phyloP scores from a whole-genome alignment of 306 rosid species.

The Delonix regia region DNA sequence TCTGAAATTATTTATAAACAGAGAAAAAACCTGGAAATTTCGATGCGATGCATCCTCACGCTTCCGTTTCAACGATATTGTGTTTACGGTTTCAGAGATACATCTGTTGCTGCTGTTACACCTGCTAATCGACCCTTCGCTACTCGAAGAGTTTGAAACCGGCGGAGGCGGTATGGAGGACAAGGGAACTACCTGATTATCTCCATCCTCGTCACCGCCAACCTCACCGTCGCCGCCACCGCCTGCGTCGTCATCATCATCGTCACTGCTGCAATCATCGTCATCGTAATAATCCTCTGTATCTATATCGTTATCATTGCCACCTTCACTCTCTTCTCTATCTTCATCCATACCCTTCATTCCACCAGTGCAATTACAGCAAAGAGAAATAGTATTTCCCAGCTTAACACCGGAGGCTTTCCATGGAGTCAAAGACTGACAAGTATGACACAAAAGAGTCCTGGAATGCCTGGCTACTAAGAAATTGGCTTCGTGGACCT shows the following conservation, averaged over 20 bases:
- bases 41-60: slow-evolving; percentile 48
- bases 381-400: slow-evolving; percentile 62
- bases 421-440: slow-evolving; percentile 79
- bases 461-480: slow-evolving; percentile 69
- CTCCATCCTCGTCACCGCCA: slow-evolving; percentile 51
- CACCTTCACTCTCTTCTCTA: slow-evolving; percentile 47
- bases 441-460: slow-evolving; percentile 67
- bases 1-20: neutral
- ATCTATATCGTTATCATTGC: slow-evolving; percentile 51
- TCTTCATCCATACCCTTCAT: slow-evolving; percentile 27
- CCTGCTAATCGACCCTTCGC: slow-evolving; percentile 52
- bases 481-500: slow-evolving; percentile 81
- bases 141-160: slow-evolving; percentile 53
- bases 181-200: slow-evolving; percentile 76
- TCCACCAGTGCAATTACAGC: slow-evolving; percentile 55
- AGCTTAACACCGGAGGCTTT: slow-evolving; percentile 71
- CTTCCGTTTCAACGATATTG: slow-evolving; percentile 51
- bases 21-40: slow-evolving; percentile 42
- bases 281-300: slow-evolving; percentile 34
- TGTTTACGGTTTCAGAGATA: slow-evolving; percentile 24
- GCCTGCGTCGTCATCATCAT: neutral
- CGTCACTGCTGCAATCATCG: neutral
- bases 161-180: slow-evolving; percentile 61
- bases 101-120: slow-evolving; percentile 35
- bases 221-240: slow-evolving; percentile 8